Percentiles rank a stretch among this genome's conserved stretches.
phyloP scores from a whole-genome alignment of 805 yeast genomes.

The Cyberlindnera xylosilytica region DNA sequence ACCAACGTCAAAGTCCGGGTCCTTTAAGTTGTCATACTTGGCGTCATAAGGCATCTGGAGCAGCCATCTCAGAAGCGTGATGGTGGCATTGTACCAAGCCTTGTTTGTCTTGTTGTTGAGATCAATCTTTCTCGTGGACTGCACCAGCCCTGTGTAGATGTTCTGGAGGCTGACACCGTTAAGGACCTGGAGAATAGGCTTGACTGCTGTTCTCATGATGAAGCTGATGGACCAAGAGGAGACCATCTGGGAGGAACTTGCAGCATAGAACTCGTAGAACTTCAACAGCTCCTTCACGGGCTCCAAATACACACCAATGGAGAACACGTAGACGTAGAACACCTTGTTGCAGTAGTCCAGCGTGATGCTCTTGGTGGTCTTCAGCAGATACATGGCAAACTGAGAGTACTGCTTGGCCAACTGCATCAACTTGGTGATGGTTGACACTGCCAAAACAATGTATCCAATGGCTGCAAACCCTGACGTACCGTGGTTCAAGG shows the following conservation, averaged over 20 bases:
- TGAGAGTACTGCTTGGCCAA: slow-evolving; percentile 41
- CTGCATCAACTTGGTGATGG: slow-evolving; percentile 31
- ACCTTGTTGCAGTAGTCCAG: slow-evolving; percentile 35
- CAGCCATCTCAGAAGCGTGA: slow-evolving; percentile 8
- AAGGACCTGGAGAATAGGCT: slow-evolving; percentile 13
- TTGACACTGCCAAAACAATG: slow-evolving; percentile 37
- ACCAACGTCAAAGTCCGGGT: not conserved
- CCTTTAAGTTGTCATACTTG: slow-evolving; percentile 12
- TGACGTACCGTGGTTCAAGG: slow-evolving; percentile 39
- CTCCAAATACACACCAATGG: slow-evolving; percentile 41
- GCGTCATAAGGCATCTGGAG: slow-evolving; percentile 22
- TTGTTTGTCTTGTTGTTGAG: slow-evolving; percentile 12
- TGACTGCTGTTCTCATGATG: slow-evolving; percentile 16
- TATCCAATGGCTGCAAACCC: slow-evolving; percentile 38
- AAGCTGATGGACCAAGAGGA: slow-evolving; percentile 13
- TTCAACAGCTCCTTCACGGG: slow-evolving; percentile 36
- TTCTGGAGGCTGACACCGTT: slow-evolving; percentile 15
- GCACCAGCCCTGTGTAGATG: slow-evolving; percentile 13
- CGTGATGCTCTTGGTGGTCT: slow-evolving; percentile 30
- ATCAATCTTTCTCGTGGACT: slow-evolving; percentile 14
- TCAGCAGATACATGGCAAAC: slow-evolving; percentile 38
- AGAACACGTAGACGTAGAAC: slow-evolving; percentile 39
- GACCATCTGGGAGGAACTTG: slow-evolving; percentile 18
- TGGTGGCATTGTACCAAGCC: slow-evolving; percentile 16
- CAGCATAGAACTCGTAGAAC: slow-evolving; percentile 24